These are phyloP conservation scores for Ammopiptanthus mongolicus DNA, from an alignment of 306 rosid genomes.

Conservation along the genomic window DNA sequence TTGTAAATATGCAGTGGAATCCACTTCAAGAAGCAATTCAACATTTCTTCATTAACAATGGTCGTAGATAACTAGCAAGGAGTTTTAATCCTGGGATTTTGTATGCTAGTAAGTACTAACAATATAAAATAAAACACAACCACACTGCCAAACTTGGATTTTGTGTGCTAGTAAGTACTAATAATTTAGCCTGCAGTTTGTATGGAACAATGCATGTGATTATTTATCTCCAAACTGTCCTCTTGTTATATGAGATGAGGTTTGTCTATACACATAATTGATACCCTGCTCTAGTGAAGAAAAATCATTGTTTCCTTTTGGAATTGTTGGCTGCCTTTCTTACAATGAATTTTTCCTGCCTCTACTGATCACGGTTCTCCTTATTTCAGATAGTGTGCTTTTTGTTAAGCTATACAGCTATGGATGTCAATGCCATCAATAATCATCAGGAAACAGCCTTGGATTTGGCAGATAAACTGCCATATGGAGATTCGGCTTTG, in stretches of 20 bases:
- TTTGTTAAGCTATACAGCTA: conserved; percentile 45
- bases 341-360: background rate
- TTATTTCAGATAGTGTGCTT: conserved; percentile 55
- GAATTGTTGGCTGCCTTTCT: background rate
- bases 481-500: conserved; percentile 53
- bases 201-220: background rate
- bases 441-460: conserved; percentile 70
- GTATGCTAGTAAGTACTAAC: background rate
- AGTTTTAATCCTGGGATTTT: background rate
- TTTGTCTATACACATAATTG: background rate
- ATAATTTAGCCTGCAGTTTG: background rate
- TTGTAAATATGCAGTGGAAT: background rate
- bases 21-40: background rate
- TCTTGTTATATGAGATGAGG: background rate
- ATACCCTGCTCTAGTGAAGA: background rate
- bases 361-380: conserved; percentile 17
- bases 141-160: background rate
- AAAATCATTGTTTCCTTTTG: background rate
- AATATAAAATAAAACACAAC: background rate
- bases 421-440: conserved; percentile 71
- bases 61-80: background rate
- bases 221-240: background rate
- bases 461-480: conserved; percentile 86
- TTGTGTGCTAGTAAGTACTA: background rate
- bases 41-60: background rate